These are phyloP conservation scores for Juglanconis juglandina DNA, from an alignment of 2,329 filamentous ascomycete genomes.

Conservation along the genomic window DNA sequence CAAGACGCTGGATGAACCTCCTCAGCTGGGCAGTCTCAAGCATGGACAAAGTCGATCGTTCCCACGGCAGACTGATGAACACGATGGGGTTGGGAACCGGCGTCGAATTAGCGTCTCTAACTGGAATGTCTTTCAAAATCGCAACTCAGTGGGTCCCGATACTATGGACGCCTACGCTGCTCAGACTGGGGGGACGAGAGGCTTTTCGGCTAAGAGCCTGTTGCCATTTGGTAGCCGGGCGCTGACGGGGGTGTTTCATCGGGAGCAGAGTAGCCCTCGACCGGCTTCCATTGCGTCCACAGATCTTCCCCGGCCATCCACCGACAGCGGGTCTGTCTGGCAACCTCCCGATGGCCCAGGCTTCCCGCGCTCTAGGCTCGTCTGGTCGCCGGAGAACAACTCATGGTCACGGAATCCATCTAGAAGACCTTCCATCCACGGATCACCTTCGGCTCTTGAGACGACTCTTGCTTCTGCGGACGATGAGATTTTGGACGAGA, in stretches of 20 bases:
- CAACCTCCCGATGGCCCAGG: slow-evolving; percentile 51
- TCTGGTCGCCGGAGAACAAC: slow-evolving; percentile 37
- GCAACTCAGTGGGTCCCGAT: slow-evolving; percentile 49
- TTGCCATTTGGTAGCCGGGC: slow-evolving; percentile 48
- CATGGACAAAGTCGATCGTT: slow-evolving; percentile 74
- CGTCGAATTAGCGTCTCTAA: slow-evolving; percentile 57
- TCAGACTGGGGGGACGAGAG: slow-evolving; percentile 27
- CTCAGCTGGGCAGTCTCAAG: slow-evolving; percentile 66
- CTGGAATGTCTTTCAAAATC: slow-evolving; percentile 53
- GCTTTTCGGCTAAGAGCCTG: slow-evolving; percentile 41
- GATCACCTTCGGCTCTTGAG: slow-evolving; percentile 62
- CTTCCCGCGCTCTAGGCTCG: slow-evolving; percentile 25
- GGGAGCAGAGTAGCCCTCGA: slow-evolving; percentile 58
- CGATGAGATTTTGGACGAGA: slow-evolving; percentile 60
- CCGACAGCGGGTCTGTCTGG: slow-evolving; percentile 74
- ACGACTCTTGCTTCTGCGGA: slow-evolving; percentile 62
- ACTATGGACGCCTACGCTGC: slow-evolving; percentile 32
- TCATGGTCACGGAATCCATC: slow-evolving; percentile 68
- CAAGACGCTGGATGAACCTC: slow-evolving; percentile 61
- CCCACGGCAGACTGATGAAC: slow-evolving; percentile 58
- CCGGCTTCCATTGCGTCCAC: slow-evolving; percentile 67
- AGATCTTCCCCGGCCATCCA: slow-evolving; percentile 73
- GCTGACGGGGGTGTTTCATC: slow-evolving; percentile 46
- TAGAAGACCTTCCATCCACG: slow-evolving; percentile 76
- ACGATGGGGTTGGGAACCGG: slow-evolving; percentile 49